phyloP scores from a whole-genome alignment of 257 asterid species.

The Nicotiana obtusifolia region DNA sequence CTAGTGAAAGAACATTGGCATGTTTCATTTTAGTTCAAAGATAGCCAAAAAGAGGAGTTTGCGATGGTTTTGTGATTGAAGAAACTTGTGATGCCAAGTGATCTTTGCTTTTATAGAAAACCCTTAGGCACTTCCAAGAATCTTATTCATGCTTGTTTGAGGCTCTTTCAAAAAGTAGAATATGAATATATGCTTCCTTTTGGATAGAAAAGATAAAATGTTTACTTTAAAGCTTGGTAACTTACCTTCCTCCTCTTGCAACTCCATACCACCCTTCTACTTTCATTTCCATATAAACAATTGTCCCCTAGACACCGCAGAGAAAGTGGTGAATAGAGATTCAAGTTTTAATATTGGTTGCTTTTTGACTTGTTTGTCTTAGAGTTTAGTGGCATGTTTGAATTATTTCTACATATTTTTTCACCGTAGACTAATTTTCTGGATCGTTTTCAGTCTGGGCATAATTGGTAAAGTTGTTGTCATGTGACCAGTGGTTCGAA shows the following conservation, averaged over 20 bases:
- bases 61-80: constrained; percentile 1
- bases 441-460: background rate
- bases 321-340: background rate
- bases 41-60: background rate
- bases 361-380: background rate
- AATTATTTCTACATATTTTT: background rate
- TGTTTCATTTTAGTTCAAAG: constrained; percentile 24
- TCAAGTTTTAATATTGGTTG: background rate
- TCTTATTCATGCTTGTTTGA: constrained; percentile 6
- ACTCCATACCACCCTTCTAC: background rate
- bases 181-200: constrained; percentile 1
- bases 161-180: constrained; percentile 5
- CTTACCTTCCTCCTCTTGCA: background rate
- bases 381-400: background rate
- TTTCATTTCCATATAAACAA: background rate
- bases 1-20: constrained; percentile 12
- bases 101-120: constrained; percentile 22
- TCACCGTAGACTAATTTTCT: background rate
- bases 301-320: background rate
- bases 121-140: background rate
- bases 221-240: constrained; percentile 1
- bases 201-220: background rate
- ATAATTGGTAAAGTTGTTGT: too few relatives aligned
- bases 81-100: constrained; percentile 13
- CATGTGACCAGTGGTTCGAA: too few relatives aligned